These are phyloP conservation scores for Ceratobasidium sp. DNA, from an alignment of 1,284 basidiomycete species.

Conservation along the genomic window DNA sequence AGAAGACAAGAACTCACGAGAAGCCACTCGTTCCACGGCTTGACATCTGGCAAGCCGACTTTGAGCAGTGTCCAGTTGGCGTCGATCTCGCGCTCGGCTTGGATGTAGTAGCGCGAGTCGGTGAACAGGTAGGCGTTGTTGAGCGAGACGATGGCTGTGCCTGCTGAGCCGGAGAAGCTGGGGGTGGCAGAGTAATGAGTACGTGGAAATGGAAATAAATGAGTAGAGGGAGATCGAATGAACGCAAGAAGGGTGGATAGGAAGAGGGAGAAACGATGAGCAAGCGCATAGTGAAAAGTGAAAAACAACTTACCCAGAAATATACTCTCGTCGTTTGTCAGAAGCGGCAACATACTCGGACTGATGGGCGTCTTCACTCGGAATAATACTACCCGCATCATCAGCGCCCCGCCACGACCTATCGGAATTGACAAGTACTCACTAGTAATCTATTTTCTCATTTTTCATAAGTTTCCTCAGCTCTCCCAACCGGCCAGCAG, in stretches of 20 bases:
- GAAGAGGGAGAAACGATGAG: background rate
- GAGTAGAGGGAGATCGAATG: too few relatives aligned
- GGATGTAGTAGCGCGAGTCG: constrained; percentile 92
- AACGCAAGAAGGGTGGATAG: too few relatives aligned
- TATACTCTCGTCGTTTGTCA: constrained; percentile 87
- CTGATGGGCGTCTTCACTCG: constrained; percentile 89
- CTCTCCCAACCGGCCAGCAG: constrained; percentile 72
- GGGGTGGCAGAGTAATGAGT: background rate
- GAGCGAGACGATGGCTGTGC: constrained; percentile 81
- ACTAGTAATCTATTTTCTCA: constrained; percentile 85
- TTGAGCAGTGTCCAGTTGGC: constrained; percentile 81
- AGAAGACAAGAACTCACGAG: constrained; percentile 63
- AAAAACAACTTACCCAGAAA: constrained; percentile 75
- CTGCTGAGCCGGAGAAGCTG: constrained; percentile 90
- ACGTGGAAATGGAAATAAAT: too few relatives aligned
- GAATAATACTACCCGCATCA: constrained; percentile 69
- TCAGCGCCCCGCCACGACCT: constrained; percentile 35
- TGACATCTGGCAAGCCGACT: constrained; percentile 71
- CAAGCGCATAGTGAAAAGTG: background rate
- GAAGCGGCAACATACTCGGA: constrained; percentile 88
- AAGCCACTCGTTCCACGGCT: constrained; percentile 86
- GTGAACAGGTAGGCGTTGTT: constrained; percentile 80
- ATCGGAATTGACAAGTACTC: constrained; percentile 59
- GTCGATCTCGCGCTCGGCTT: constrained; percentile 84
- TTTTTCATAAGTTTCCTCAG: constrained; percentile 74